Percentiles rank a stretch among this genome's conserved stretches.
phyloP scores from a whole-genome alignment of 805 yeast species.

The Schwanniomyces vanrijiae region DNA sequence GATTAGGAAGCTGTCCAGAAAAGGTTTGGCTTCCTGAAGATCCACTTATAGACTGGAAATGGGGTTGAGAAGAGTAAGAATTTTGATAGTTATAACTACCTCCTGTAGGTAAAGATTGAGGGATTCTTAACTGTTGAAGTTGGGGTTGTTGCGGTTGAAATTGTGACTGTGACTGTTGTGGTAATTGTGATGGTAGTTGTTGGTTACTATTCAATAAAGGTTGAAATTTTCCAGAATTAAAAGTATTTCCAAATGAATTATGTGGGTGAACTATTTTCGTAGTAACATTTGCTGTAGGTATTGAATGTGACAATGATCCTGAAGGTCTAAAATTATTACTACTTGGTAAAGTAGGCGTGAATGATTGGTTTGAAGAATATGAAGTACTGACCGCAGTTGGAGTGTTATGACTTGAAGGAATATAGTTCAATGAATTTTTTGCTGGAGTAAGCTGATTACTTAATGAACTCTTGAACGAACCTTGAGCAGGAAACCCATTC shows the following conservation, averaged over 20 bases:
- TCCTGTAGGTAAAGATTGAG: slow-evolving; percentile 9
- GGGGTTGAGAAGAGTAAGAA: slow-evolving; percentile 4
- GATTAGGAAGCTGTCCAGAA: slow-evolving; percentile 2
- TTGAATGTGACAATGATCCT: slow-evolving; percentile 31
- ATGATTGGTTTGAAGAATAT: slow-evolving; percentile 41
- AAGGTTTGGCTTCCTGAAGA: background rate
- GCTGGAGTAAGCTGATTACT: slow-evolving; percentile 3
- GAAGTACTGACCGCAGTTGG: slow-evolving; percentile 43
- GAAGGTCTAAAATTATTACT: slow-evolving; percentile 11
- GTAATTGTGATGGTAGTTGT: background rate
- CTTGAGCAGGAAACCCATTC: slow-evolving; percentile 5
- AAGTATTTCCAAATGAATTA: slow-evolving; percentile 9
- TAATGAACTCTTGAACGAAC: slow-evolving; percentile 3
- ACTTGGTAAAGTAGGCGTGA: slow-evolving; percentile 24
- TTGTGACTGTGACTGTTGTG: slow-evolving; percentile 6
- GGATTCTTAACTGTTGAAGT: slow-evolving; percentile 11
- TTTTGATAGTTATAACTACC: slow-evolving; percentile 1
- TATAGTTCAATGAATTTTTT: slow-evolving; percentile 23
- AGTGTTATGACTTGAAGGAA: slow-evolving; percentile 44
- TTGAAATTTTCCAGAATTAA: slow-evolving; percentile 6
- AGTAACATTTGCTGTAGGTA: slow-evolving; percentile 56
- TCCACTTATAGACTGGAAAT: slow-evolving; percentile 1
- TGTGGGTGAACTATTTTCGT: slow-evolving; percentile 43
- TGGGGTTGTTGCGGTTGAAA: background rate
- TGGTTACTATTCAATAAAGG: slow-evolving; percentile 1